Percentiles rank a stretch among this genome's conserved stretches.
phyloP scores from a whole-genome alignment of 2,329 filamentous ascomycete genomes.

The Arthrobotrys musiformis region DNA sequence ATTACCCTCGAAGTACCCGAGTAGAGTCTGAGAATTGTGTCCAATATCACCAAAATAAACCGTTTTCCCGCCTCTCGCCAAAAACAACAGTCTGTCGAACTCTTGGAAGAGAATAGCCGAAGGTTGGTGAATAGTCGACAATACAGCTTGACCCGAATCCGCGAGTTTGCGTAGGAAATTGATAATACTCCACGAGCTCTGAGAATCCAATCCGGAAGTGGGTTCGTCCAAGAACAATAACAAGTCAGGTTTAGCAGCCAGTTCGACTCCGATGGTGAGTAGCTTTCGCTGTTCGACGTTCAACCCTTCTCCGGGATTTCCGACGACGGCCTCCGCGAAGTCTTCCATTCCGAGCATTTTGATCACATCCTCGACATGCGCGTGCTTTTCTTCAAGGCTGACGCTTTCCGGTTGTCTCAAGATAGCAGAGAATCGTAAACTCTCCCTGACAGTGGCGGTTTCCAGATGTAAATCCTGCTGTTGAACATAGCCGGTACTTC shows the following conservation, averaged over 20 bases:
- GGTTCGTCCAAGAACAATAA: constrained; percentile 69
- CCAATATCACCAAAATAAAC: constrained; percentile 87
- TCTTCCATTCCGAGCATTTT: constrained; percentile 66
- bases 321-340: constrained; percentile 67
- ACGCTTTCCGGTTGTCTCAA: constrained; percentile 70
- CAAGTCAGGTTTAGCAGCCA: constrained; percentile 69
- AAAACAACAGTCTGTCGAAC: constrained; percentile 69
- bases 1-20: constrained; percentile 79
- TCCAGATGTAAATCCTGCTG: constrained; percentile 73
- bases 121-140: constrained; percentile 72
- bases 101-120: constrained; percentile 70
- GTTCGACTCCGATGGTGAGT: constrained; percentile 71
- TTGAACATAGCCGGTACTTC: constrained; percentile 72
- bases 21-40: constrained; percentile 74
- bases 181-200: constrained; percentile 70
- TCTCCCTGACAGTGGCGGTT: constrained; percentile 72
- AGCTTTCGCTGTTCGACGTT: constrained; percentile 71
- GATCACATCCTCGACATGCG: constrained; percentile 73
- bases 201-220: constrained; percentile 69
- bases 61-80: constrained; percentile 77
- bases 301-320: constrained; percentile 63
- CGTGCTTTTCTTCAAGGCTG: constrained; percentile 69
- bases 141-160: constrained; percentile 69
- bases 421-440: constrained; percentile 72
- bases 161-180: constrained; percentile 68